These are phyloP conservation scores for Cardamine resedifolia DNA, from an alignment of 345 rosid species.

Conservation along the genomic window DNA sequence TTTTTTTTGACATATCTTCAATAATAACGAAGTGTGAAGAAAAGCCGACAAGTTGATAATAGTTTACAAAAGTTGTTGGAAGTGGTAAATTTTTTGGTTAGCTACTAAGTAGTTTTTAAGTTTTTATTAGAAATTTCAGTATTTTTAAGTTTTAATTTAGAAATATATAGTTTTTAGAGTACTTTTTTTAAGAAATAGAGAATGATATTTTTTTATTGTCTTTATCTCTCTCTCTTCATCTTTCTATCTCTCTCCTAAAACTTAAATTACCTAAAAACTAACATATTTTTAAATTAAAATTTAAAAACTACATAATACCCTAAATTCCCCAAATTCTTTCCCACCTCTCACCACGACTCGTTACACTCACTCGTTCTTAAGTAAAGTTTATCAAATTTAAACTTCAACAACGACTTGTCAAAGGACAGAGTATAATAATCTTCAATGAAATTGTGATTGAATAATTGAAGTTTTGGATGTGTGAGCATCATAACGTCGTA, in stretches of 20 bases:
- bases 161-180: no score
- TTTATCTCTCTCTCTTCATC: no score
- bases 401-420: slow-evolving; percentile 17
- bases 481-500: slow-evolving; percentile 12
- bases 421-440: background rate
- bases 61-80: slow-evolving; percentile 24
- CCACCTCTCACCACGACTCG: slow-evolving; percentile 8
- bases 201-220: no score
- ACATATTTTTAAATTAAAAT: no score
- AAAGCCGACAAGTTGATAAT: slow-evolving; percentile 29
- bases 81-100: no score
- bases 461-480: background rate
- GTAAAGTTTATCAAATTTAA: background rate
- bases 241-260: no score
- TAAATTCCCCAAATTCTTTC: slow-evolving; percentile 3
- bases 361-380: background rate
- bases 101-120: no score
- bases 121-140: no score
- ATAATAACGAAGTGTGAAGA: slow-evolving; percentile 11
- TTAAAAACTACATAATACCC: no score
- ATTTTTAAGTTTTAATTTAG: no score
- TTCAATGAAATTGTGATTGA: background rate
- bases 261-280: no score
- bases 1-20: background rate
- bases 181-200: no score